These are phyloP conservation scores for Aaosphaeria arxii DNA, from an alignment of 2,329 filamentous ascomycete species.

Conservation along the genomic window DNA sequence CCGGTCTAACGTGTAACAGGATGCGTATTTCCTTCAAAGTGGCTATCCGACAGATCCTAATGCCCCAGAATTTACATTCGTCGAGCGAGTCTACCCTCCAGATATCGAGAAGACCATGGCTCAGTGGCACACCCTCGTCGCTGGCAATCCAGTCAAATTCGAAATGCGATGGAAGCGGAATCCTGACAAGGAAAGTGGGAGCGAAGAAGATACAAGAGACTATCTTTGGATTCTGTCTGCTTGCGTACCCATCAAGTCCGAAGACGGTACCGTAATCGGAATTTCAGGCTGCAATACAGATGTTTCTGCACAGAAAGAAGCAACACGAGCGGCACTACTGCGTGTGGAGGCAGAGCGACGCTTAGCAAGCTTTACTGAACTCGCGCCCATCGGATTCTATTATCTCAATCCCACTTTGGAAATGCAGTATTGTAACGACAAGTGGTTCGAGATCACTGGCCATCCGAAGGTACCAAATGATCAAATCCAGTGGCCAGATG, in stretches of 20 bases:
- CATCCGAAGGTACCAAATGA: constrained; percentile 10
- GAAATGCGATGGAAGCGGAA: constrained; percentile 33
- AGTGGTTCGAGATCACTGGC: constrained; percentile 25
- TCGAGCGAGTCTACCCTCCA: constrained; percentile 26
- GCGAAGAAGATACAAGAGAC: constrained; percentile 9
- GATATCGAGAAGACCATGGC: constrained; percentile 24
- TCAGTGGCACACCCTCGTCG: constrained; percentile 25
- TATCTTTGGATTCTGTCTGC: constrained; percentile 23
- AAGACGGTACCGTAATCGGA: constrained; percentile 20
- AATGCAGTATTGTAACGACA: constrained; percentile 26
- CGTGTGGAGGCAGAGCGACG: constrained; percentile 24
- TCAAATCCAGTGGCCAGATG: constrained; percentile 13
- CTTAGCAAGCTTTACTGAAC: constrained; percentile 22
- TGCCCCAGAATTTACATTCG: constrained; percentile 18
- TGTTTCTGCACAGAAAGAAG: constrained; percentile 29
- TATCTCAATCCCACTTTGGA: constrained; percentile 19
- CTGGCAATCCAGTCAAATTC: constrained; percentile 26
- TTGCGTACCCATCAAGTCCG: constrained; percentile 27
- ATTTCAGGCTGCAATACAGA: constrained; percentile 31
- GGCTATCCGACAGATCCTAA: background rate
- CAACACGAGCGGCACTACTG: constrained; percentile 16
- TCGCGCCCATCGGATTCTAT: constrained; percentile 24
- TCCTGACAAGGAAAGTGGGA: background rate
- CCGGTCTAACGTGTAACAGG: background rate
- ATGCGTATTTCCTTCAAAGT: background rate